Base-by-base conservation (phyloP, 23 red algal species). In the Cyanidiococcus yangmingshanensis region DNA sequence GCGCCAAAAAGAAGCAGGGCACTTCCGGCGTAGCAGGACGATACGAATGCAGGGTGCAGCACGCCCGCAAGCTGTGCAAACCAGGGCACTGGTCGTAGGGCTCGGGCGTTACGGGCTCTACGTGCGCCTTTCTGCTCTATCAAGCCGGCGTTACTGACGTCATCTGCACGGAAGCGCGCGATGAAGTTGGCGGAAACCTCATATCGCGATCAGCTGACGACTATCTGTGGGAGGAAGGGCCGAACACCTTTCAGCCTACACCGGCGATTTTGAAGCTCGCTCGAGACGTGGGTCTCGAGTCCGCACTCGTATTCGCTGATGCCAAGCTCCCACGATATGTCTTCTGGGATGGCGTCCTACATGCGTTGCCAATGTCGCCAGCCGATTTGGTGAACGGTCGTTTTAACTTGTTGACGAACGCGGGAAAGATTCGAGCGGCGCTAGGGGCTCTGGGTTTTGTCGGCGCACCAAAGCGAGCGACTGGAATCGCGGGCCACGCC, bases 191-290 rank as follows among this genome's bases (percentile, higher is more conserved):
- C 37, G 92, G 92, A 33, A 87, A 90, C 39, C 79, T 96, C 1
- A 86, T 90, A 1, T 90, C 92, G 50, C 68, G 77, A 30, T 79
- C 86, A 15, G 39, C 41, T 0, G 75, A 90, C 59, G 92, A 87
- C 18, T 96, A 90, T 39, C 39, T 82, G 17, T 96, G 92, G 92
- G 92, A 96, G 57, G 92, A 96, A 80, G 92, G 92, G 0, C 87
- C 92, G 1, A 96, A 96, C 71, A 96, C 92, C 25, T 96, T 96
- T 57, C 92, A 96, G 26, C 92, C 92, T 15, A 82, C 92, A 25
- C 67, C 81, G 38, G 75, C 75, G 57, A 96, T 96, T 68, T 79
- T 96, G 84, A 77, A 77, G 34, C 82, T 96, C 37, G 85, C 86
- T 0, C 82, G 84, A 0, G 86, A 96, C 41, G 51, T 90, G n/a